Conservation (phyloP, 2,329 filamentous ascomycete species). For the Mycosphaerella arachidis region DNA sequence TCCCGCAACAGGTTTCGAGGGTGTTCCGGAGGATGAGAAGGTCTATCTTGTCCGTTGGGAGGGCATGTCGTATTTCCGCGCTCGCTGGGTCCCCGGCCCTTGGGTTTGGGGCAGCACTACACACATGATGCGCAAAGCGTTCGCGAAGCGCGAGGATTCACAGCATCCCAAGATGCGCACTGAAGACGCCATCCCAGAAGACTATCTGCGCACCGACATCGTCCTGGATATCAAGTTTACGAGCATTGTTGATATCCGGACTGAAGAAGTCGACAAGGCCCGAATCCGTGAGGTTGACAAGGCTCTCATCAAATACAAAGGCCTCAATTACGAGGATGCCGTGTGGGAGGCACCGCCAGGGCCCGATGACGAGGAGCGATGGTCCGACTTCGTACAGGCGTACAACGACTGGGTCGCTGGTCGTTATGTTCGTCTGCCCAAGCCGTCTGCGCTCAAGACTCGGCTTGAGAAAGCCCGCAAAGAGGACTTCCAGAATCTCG, state of each 20-base stretch:
- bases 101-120: constrained; percentile 77
- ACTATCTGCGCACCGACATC: constrained; percentile 80
- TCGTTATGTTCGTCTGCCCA: constrained; percentile 63
- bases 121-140: constrained; percentile 64
- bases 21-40: constrained; percentile 69
- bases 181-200: constrained; percentile 79
- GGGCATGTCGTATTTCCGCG: constrained; percentile 71
- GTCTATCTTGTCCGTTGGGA: constrained; percentile 93
- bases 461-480: constrained; percentile 65
- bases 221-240: constrained; percentile 75
- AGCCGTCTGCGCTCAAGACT: constrained; percentile 54
- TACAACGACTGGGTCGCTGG: constrained; percentile 84
- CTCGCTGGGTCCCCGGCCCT: constrained; percentile 79
- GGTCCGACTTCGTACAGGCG: constrained; percentile 73
- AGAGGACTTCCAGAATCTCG: constrained; percentile 62
- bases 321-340: constrained; percentile 81
- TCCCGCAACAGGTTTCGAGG: constrained; percentile 49
- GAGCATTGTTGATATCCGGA: constrained; percentile 53
- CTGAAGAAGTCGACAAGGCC: constrained; percentile 65
- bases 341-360: constrained; percentile 83
- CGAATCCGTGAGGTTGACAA: constrained; percentile 68
- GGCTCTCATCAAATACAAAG: constrained; percentile 86
- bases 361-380: constrained; percentile 61
- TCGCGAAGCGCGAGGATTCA: constrained; percentile 64
- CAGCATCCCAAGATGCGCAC: constrained; percentile 63